Evolutionary conservation across 179 eudicot species (phyloP), one percentile per base, ranked within the genome.

Genomic region (Patellifolia procumbens): DNA sequence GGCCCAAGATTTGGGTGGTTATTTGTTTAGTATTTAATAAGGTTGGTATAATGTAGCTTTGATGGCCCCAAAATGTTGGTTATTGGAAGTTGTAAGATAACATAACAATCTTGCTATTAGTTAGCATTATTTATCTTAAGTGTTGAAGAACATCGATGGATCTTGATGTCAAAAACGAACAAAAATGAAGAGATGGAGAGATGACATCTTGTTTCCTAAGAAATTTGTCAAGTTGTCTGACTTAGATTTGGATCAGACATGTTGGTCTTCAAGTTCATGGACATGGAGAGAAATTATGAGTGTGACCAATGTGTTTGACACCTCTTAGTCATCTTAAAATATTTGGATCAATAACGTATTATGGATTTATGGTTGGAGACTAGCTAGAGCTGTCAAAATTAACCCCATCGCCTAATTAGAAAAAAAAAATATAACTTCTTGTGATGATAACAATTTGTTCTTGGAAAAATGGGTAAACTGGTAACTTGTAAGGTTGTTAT

Each of bases 1-100:
- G 75, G 80, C 63, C 75, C 66, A 46, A 77, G 80, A 60, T 69
- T 76, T 46, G 66, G 66, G 65, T 74, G 53, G 72, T 24, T 49
- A 19, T 46, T 70, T 77, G 31, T 29, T 46, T n/a, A 69, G 53
- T 24, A 24, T 56, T 59, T 19, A 73, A 73, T 73, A 58, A 26
- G 66, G 67, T 60, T 67, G 55, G 71, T 67, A 67, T 43, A 42
- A 66, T 22, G 31, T 43, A 1, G 6, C 20, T 51, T 12, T 56
- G n/a, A 72, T 45, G 58, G 58, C 12, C 32, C 66, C n/a, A 12
- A 59, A 73, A 8, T 73, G 29, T 19, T 62, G 19, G 35, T 43
- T 24, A 39, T 19, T 74, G 45, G 32, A 32, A 77, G 75, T 31
- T 29, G 74, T 61, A 60, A 34, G 37, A n/a, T 26, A 61, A 70